These are phyloP conservation scores for Perilla frutescens DNA, from an alignment of 257 asterid species.

Conservation along the genomic window DNA sequence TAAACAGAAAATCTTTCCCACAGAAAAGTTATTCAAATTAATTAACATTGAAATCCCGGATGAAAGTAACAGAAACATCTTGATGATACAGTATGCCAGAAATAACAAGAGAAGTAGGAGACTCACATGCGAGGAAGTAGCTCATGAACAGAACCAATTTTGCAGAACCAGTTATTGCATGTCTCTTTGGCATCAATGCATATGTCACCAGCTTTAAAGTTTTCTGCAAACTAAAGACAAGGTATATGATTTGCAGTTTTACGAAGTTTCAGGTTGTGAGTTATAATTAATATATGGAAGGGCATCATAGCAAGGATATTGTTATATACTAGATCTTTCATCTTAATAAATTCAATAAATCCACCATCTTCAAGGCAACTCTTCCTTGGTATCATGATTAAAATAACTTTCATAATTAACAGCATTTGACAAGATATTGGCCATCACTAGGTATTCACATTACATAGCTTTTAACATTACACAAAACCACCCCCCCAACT, in stretches of 20 bases:
- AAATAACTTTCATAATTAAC: background rate
- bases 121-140: constrained; percentile 93
- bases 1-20: constrained; percentile 18
- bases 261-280: constrained; percentile 32
- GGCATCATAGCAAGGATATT: background rate
- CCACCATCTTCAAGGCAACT: background rate
- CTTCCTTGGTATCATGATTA: constrained; percentile 7
- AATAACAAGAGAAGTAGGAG: constrained; percentile 35
- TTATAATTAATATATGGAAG: constrained; percentile 27
- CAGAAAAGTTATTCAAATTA: background rate
- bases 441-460: constrained; percentile 13
- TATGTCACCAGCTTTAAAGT: constrained; percentile 58
- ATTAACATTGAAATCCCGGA: constrained; percentile 14
- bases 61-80: constrained; percentile 33
- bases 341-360: constrained; percentile 13
- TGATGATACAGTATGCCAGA: constrained; percentile 20
- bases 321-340: background rate
- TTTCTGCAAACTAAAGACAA: constrained; percentile 52
- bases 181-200: constrained; percentile 86
- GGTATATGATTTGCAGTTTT: constrained; percentile 23
- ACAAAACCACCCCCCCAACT: constrained; percentile 5
- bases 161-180: constrained; percentile 90
- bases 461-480: background rate
- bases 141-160: constrained; percentile 74
- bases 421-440: background rate